Base-by-base conservation (phyloP, 73 alveolate genomes). In the Paramecium biaurelia region DNA sequence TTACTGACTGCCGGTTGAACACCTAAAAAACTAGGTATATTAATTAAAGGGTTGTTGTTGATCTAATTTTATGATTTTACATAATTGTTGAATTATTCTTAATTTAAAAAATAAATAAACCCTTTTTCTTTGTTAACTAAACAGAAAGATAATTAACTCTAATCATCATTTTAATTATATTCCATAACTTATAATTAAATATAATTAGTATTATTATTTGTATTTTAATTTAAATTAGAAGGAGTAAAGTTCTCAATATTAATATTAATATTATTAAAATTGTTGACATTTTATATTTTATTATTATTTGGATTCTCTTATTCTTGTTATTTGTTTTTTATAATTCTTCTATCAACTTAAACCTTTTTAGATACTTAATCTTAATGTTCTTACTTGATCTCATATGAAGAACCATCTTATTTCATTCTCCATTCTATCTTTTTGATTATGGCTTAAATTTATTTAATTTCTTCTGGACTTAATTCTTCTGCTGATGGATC, bases 401-500 rank as follows among this genome's bases (percentile, higher is more conserved):
- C 84, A 32, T 30, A 63, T 1, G 41, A 30, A 63, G 84, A 11
- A 0, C 90, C 90, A 79, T 79, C 90, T 23, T 79, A 24, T 45
- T 79, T 23, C 63, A 79, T 79, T 79, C 90, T 32, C 90, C 90
- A 79, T 45, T 79, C 90, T 42, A 79, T 30, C 56, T 79, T 79
- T 9, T 79, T 79, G 49, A 79, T 79, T 12, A 79, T 79, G 7
- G 42, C 47, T 45, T 79, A 37, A 20, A 79, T 79, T 21, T 79
- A 14, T 45, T 42, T 79, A 21, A 79, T 45, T 7, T 79, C 90
- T 23, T 32, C 28, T 12, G 20, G 37, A 20, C 30, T 42, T 28
- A 79, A 63, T n/a, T 79, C 90, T 23, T 79, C 90, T 20, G 90
- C 72, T 38, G 90, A 79, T 20, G 90, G 90, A 23, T 79, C 74